These are phyloP conservation scores for Mallotus nudiflorus DNA, from an alignment of 345 rosid genomes.

Conservation along the genomic window DNA sequence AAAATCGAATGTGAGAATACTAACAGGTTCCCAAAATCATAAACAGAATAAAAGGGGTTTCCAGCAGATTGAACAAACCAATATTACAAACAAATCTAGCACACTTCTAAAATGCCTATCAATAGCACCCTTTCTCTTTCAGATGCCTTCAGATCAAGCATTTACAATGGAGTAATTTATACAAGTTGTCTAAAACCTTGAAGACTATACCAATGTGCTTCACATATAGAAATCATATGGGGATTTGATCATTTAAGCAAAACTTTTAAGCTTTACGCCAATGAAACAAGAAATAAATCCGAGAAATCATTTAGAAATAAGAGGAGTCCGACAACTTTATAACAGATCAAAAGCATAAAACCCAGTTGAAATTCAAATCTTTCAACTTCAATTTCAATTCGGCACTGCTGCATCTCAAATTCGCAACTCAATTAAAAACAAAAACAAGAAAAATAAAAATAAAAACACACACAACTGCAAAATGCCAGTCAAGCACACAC, in stretches of 20 bases:
- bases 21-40: no score
- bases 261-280: not conserved
- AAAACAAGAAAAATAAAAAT: not conserved
- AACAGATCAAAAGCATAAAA: slow-evolving; percentile 9
- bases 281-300: no score
- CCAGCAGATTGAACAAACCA: no score
- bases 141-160: slow-evolving; percentile 1
- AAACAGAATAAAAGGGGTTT: no score
- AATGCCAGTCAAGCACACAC: not conserved
- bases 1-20: no score
- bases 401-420: not conserved
- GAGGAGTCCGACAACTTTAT: no score
- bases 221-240: no score
- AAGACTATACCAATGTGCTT: not conserved
- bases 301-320: no score
- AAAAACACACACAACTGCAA: not conserved
- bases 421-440: not conserved
- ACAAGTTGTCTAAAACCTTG: not conserved
- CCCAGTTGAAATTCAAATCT: not conserved
- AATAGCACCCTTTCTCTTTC: not conserved
- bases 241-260: not conserved
- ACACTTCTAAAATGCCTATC: not conserved
- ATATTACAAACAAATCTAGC: no score
- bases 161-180: not conserved
- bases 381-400: no score